Evolutionary conservation across 805 yeast species (phyloP).

Genomic region (Metschnikowia baotianmanensis): DNA sequence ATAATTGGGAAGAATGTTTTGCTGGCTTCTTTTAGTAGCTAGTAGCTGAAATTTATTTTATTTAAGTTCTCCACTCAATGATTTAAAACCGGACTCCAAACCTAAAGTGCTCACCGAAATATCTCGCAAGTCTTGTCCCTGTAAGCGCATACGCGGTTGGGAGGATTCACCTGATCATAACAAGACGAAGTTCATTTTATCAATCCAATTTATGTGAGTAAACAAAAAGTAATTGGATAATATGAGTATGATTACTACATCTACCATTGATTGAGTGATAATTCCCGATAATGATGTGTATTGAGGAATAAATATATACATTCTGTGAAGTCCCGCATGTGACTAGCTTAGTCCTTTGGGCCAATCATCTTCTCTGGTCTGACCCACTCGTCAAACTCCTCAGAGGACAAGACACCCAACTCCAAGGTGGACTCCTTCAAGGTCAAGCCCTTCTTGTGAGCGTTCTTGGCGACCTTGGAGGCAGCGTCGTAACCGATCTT

Average conservation of each 20-base stretch:
- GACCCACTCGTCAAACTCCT: constrained; percentile 95
- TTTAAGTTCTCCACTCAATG: neutral
- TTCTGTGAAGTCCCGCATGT: too few species aligned
- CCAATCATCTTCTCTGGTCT: constrained; percentile 98
- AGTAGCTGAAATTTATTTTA: neutral
- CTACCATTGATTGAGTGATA: too few species aligned
- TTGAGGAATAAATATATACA: too few species aligned
- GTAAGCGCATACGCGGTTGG: constrained; percentile 18
- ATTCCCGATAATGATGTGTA: too few species aligned
- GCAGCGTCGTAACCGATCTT: constrained; percentile 98
- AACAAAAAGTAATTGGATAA: too few species aligned
- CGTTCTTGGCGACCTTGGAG: constrained; percentile 96
- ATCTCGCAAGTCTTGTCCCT: constrained; percentile 13
- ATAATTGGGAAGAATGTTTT: neutral
- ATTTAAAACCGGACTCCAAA: too few species aligned
- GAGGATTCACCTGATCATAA: too few species aligned
- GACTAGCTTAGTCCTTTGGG: constrained; percentile 57
- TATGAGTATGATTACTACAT: too few species aligned
- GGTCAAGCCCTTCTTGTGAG: constrained; percentile 96
- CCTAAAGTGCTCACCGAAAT: neutral
- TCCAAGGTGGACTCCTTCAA: constrained; percentile 93
- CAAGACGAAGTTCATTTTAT: too few species aligned
- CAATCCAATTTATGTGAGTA: too few species aligned
- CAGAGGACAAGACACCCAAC: constrained; percentile 75
- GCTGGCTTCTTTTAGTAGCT: neutral